Percentiles rank a stretch among this genome's conserved stretches.
Evolutionary conservation across 1,284 basidiomycete genomes (phyloP).

Genomic region (Fomitopsis betulina): DNA sequence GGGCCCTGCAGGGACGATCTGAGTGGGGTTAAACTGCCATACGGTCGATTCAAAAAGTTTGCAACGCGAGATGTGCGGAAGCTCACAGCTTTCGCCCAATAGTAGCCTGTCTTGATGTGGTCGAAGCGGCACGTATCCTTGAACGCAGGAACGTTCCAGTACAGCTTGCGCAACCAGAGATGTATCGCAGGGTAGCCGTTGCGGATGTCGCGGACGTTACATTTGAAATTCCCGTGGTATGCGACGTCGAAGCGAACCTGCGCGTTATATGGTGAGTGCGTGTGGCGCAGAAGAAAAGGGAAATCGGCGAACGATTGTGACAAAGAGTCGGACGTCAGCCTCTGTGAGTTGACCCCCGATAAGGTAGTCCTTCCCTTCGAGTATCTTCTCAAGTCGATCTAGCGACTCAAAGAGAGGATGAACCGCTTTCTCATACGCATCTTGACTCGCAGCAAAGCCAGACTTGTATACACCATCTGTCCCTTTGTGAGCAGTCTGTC

Average conservation of each 20-base stretch:
- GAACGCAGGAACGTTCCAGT: constrained; percentile 91
- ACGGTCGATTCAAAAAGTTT: neutral
- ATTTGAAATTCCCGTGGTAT: constrained; percentile 92
- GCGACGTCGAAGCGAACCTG: constrained; percentile 74
- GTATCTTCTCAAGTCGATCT: constrained; percentile 76
- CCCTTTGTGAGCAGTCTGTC: neutral
- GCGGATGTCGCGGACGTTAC: constrained; percentile 79
- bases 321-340: constrained; percentile 88
- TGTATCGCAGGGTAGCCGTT: constrained; percentile 81
- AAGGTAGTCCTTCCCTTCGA: constrained; percentile 79
- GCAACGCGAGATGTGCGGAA: neutral
- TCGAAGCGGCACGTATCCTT: constrained; percentile 85
- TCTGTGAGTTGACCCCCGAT: constrained; percentile 84
- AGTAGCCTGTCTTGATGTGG: constrained; percentile 86
- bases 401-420: constrained; percentile 70
- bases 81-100: constrained; percentile 36
- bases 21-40: constrained; percentile 45
- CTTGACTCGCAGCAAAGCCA: constrained; percentile 83
- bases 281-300: neutral
- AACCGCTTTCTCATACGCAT: constrained; percentile 81
- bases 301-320: constrained; percentile 64
- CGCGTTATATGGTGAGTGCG: neutral
- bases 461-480: constrained; percentile 84
- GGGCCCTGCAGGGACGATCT: constrained; percentile 76
- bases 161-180: constrained; percentile 81